Conservation (phyloP, 345 rosid species). For the Physaria fendleri region DNA sequence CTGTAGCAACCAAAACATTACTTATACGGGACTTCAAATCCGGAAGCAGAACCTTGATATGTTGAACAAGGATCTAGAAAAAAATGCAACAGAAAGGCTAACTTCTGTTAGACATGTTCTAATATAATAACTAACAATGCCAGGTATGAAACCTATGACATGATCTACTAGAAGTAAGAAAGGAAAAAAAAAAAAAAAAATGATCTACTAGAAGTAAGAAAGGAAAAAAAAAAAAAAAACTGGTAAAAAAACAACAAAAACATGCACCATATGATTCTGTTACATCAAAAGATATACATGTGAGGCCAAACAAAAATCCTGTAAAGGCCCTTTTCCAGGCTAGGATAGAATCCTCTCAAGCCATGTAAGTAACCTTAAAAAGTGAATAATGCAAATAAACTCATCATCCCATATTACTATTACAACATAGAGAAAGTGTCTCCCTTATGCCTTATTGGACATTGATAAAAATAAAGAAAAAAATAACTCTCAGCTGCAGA, state of each 20-base stretch:
- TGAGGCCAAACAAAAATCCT: not conserved
- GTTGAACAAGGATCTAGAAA: constrained; percentile 56
- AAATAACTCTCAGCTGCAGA: not conserved
- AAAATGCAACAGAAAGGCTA: constrained; percentile 3
- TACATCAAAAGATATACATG: not conserved
- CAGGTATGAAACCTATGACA: not conserved
- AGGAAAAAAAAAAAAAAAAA: not conserved
- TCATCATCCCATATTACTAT: not conserved
- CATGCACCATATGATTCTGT: not conserved
- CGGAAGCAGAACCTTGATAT: constrained; percentile 51
- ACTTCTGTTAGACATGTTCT: constrained; percentile 3
- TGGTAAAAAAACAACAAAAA: not conserved
- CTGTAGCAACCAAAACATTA: constrained; percentile 39
- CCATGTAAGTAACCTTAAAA: not conserved
- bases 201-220: not conserved
- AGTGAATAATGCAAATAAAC: not conserved
- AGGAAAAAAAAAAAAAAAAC: not conserved
- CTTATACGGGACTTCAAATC: constrained; percentile 51
- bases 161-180: not conserved
- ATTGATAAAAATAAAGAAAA: not conserved
- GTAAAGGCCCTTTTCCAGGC: not conserved
- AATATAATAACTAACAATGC: not conserved
- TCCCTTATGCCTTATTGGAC: not conserved
- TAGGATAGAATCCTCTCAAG: not conserved
- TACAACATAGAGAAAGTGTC: not conserved